Evolutionary conservation across 257 asterid genomes (phyloP).

Genomic region (Solanum piurae): DNA sequence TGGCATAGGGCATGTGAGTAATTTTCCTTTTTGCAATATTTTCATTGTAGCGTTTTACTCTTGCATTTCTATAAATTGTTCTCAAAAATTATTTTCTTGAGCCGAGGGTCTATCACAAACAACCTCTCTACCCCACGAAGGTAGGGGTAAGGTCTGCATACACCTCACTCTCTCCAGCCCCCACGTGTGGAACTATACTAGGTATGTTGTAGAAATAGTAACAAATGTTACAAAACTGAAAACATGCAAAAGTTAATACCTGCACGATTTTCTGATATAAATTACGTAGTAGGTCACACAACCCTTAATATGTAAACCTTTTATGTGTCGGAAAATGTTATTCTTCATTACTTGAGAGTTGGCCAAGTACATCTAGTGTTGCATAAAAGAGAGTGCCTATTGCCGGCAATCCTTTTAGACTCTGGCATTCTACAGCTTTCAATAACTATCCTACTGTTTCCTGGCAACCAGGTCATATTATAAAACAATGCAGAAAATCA

Average conservation of each 20-base stretch:
- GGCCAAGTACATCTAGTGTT: background rate
- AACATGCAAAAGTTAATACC: background rate
- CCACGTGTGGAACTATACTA: background rate
- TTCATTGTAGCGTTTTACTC: background rate
- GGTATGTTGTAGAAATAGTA: background rate
- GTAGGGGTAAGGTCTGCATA: background rate
- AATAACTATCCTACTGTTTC: background rate
- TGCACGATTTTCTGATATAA: background rate
- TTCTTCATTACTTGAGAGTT: background rate
- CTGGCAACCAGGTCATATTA: background rate
- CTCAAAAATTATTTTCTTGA: background rate
- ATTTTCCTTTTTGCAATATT: background rate
- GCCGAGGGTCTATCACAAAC: background rate
- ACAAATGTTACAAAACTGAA: background rate
- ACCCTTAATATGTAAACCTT: background rate
- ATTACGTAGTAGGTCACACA: background rate
- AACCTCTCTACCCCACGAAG: background rate
- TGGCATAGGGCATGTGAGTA: background rate
- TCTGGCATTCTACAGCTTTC: background rate
- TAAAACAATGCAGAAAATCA: background rate
- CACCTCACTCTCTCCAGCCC: background rate
- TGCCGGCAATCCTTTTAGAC: background rate
- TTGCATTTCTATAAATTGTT: background rate
- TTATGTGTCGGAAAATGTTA: background rate
- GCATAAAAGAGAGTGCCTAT: background rate